phyloP scores from a whole-genome alignment of 2,329 filamentous ascomycete species.

The Cladosporium halotolerans region DNA sequence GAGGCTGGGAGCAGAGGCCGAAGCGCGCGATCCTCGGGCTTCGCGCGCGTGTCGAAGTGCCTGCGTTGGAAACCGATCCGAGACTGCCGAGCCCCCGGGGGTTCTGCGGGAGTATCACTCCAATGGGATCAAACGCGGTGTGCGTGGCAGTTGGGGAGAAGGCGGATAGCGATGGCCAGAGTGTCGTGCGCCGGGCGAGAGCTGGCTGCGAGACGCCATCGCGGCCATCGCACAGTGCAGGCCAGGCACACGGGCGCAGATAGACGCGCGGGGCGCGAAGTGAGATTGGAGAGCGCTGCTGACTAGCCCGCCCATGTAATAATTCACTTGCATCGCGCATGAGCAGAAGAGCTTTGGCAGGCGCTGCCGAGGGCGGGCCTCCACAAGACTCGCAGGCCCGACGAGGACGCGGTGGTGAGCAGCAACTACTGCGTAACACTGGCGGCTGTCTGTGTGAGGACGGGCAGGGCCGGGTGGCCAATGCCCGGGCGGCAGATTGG shows the following conservation, averaged over 20 bases:
- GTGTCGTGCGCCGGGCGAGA: neutral
- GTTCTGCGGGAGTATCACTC: neutral
- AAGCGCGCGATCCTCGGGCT: constrained; percentile 3
- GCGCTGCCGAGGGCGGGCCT: constrained; percentile 2
- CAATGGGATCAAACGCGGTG: neutral
- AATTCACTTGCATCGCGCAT: too few species aligned
- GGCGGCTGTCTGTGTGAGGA: constrained; percentile 7
- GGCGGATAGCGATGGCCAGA: neutral
- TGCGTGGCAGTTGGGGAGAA: neutral
- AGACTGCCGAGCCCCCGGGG: constrained; percentile 2
- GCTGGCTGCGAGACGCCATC: constrained; percentile 1
- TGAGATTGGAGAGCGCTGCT: too few species aligned
- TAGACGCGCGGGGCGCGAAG: too few species aligned
- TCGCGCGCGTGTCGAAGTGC: neutral
- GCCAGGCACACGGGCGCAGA: too few species aligned
- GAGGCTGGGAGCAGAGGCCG: neutral
- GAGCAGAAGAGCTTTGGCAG: neutral
- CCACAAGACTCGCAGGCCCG: neutral
- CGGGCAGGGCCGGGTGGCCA: neutral
- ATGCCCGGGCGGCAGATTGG: neutral
- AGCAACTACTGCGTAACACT: too few species aligned
- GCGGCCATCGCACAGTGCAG: too few species aligned
- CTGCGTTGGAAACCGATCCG: constrained; percentile 3
- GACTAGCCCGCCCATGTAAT: too few species aligned
- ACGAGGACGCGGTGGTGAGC: too few species aligned